Base-by-base conservation (phyloP, 768 basidiomycete genomes). In the Lactarius indigo region DNA sequence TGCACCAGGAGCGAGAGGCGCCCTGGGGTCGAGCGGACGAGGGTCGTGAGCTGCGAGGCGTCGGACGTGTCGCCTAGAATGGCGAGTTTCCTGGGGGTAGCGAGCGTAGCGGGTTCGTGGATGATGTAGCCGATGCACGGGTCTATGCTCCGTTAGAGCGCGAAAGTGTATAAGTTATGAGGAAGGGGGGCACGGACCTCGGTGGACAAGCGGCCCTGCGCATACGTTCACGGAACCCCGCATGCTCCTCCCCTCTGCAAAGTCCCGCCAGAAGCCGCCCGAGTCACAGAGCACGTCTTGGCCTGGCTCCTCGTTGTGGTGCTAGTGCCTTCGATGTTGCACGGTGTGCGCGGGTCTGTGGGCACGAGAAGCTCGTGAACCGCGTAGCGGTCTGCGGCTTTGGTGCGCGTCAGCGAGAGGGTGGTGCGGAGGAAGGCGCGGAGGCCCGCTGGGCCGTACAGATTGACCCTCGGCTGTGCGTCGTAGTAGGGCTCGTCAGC, bases 111-210 rank as follows among this genome's bases (percentile, higher is more conserved):
- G n/a, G 79, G 70, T 73, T 93, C 92, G 47, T 80, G 79, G 70
- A 95, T 83, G 57, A 91, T 79, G 74, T 90, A 96, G 18, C 91
- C 93, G 63, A 95, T 77, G 73, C 90, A 94, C 1, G 88, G 87
- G 71, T 89, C 92, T 91, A 70, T 30, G 54, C 58, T 47, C 41
- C 59, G 20, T 39, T 64, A 2, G 57, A 12, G 28, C 57, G n/a
- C 33, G 31, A 37, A 35, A 8, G 33, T 47, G 35, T 12, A 12
- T 37, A 12, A 37, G 35, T 37, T 39, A 26, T 26, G 37, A 20
- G n/a, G 20, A n/a, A 31, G 42, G 23, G 18, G 50, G 2, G 23
- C 18, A 18, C 82, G 66, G 64, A 90, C 92, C 87, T 76, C 92
- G 84, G 74, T 95, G 93, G 39, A 78, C 71, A 60, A 95, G 89